Percentiles rank a stretch among this genome's conserved stretches.
Conservation (phyloP, 768 basidiomycete species). For the Hericium alpestre region DNA sequence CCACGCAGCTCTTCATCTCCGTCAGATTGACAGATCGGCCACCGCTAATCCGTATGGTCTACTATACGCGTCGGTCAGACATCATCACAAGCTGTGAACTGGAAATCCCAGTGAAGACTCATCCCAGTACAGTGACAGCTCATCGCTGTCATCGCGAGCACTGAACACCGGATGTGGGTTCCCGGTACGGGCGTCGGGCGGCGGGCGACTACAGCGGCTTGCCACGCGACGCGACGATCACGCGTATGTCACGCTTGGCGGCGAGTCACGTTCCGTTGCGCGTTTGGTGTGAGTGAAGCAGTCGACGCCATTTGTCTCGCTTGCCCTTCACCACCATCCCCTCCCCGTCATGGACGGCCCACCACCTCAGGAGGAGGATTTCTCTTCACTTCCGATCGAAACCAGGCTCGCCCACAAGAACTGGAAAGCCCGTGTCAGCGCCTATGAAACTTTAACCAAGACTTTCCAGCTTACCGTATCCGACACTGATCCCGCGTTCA, state of each 20-base stretch:
- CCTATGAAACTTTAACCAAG: constrained; percentile 80
- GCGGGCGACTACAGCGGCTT: too few relatives aligned
- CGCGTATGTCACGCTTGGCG: constrained; percentile 2
- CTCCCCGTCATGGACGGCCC: constrained; percentile 68
- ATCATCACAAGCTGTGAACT: too few relatives aligned
- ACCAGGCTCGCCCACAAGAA: constrained; percentile 90
- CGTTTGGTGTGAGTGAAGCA: background rate
- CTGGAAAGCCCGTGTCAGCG: constrained; percentile 96
- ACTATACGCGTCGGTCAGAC: too few relatives aligned
- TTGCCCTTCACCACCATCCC: constrained; percentile 8
- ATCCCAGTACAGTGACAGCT: too few relatives aligned
- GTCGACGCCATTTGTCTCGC: background rate
- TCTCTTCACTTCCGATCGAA: constrained; percentile 61
- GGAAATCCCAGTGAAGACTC: too few relatives aligned
- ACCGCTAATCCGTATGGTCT: too few relatives aligned
- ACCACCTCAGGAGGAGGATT: constrained; percentile 91
- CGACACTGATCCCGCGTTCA: constrained; percentile 90
- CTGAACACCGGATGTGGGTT: too few relatives aligned
- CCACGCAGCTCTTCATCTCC: too few relatives aligned
- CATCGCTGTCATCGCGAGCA: too few relatives aligned
- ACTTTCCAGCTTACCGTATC: constrained; percentile 83
- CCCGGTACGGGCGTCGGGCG: too few relatives aligned
- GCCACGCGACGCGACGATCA: background rate
- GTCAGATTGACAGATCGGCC: too few relatives aligned
- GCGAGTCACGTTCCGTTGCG: constrained; percentile 6